Conservation (phyloP, 2,329 filamentous ascomycete species). For the Fusarium humuli region DNA sequence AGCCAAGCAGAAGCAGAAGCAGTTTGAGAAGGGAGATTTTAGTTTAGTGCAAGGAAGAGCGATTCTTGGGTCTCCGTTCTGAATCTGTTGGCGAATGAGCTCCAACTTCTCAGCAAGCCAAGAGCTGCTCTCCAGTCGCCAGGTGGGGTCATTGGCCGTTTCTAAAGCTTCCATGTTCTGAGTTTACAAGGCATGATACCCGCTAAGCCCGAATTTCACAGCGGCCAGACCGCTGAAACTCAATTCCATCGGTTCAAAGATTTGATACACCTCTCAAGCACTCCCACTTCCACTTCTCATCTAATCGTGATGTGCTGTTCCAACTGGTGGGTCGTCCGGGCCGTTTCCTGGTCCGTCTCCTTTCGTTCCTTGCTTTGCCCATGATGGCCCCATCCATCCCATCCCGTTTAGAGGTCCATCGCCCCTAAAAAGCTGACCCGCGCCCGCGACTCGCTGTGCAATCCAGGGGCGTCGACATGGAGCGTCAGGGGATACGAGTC, state of each 20-base stretch:
- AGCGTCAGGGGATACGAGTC: constrained; percentile 20
- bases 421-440: constrained; percentile 23
- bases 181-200: constrained; percentile 15
- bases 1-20: not conserved
- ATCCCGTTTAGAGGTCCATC: constrained; percentile 31
- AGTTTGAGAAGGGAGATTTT: constrained; percentile 16
- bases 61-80: constrained; percentile 3
- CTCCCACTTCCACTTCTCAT: not conserved
- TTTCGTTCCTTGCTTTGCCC: constrained; percentile 39
- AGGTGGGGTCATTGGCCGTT: not conserved
- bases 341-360: constrained; percentile 34
- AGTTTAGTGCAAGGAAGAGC: not conserved
- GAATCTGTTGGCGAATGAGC: constrained; percentile 11
- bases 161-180: not conserved
- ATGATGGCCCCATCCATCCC: constrained; percentile 23
- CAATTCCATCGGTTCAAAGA: constrained; percentile 12
- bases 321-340: constrained; percentile 31
- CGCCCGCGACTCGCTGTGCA: constrained; percentile 36
- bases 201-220: constrained; percentile 15
- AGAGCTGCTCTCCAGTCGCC: not conserved
- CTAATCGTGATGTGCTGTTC: constrained; percentile 31
- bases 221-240: constrained; percentile 28
- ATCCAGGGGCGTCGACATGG: constrained; percentile 32
- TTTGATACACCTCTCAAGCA: constrained; percentile 9
- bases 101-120: not conserved